These are phyloP conservation scores for Trichoderma simmonsii DNA, from an alignment of 2,329 filamentous ascomycete genomes.

Conservation along the genomic window DNA sequence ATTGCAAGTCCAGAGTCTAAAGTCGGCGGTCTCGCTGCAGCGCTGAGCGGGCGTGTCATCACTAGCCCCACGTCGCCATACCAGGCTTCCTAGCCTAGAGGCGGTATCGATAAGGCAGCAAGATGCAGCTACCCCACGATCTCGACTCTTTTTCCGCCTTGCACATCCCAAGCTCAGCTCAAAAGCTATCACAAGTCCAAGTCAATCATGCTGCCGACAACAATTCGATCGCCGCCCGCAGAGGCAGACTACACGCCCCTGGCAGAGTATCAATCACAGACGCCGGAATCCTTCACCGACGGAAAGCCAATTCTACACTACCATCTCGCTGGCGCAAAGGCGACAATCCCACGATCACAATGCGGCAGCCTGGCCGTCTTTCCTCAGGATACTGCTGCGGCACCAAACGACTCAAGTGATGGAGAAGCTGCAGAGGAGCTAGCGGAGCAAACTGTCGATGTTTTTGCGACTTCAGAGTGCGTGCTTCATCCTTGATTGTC, in stretches of 20 bases:
- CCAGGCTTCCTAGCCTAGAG: neutral
- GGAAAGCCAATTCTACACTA: slow-evolving; percentile 70
- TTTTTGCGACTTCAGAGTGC: slow-evolving; percentile 59
- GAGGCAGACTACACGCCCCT: slow-evolving; percentile 61
- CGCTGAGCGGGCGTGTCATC: slow-evolving; percentile 6
- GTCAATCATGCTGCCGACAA: slow-evolving; percentile 44
- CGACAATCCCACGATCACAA: slow-evolving; percentile 56
- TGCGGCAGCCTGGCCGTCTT: slow-evolving; percentile 54
- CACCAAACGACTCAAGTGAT: slow-evolving; percentile 32
- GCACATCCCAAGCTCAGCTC: neutral
- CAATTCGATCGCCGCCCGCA: slow-evolving; percentile 56
- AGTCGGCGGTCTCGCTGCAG: neutral
- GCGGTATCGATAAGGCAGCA: slow-evolving; percentile 19
- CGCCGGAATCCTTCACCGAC: slow-evolving; percentile 68
- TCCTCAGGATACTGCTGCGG: slow-evolving; percentile 37
- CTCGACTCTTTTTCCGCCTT: neutral
- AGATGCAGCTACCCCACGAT: slow-evolving; percentile 20
- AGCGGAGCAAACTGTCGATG: slow-evolving; percentile 49
- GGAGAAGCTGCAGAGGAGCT: slow-evolving; percentile 30
- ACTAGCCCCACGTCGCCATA: slow-evolving; percentile 15
- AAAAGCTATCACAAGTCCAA: neutral
- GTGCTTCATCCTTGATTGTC: slow-evolving; percentile 19
- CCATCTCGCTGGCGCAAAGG: slow-evolving; percentile 54
- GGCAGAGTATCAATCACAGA: slow-evolving; percentile 67
- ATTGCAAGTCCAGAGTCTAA: neutral